Evolutionary conservation across 2,329 filamentous ascomycete species (phyloP).

Genomic region (Sporothrix sp.): DNA sequence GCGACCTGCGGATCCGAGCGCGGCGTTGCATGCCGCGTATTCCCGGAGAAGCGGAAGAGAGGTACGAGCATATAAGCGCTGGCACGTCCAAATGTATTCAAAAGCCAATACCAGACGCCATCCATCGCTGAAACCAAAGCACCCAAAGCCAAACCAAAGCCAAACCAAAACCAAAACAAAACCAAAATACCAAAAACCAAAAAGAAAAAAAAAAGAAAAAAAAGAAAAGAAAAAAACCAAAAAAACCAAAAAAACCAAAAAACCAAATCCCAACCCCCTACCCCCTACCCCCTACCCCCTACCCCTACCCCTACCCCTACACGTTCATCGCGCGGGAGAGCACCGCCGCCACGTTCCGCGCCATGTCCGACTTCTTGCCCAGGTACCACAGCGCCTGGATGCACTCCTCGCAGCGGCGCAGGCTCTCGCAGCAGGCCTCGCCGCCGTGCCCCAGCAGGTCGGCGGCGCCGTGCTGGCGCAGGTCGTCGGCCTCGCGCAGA

Average conservation of each 20-base stretch:
- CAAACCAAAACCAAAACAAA: neutral
- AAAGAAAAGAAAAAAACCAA: neutral
- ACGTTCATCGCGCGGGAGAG: conserved; percentile 57
- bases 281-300: too few species aligned
- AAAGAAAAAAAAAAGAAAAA: too few species aligned
- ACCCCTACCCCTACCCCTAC: too few species aligned
- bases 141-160: neutral
- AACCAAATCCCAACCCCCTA: too few species aligned
- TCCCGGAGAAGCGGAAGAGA: too few species aligned
- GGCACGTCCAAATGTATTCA: too few species aligned
- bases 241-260: neutral
- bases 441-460: conserved; percentile 21
- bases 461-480: conserved; percentile 19
- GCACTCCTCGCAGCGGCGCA: conserved; percentile 36
- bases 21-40: too few species aligned
- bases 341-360: conserved; percentile 36
- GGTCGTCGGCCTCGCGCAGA: conserved; percentile 28
- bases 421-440: conserved; percentile 20
- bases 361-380: conserved; percentile 45
- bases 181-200: too few species aligned
- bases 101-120: too few species aligned
- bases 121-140: neutral
- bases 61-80: too few species aligned
- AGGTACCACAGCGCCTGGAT: conserved; percentile 44
- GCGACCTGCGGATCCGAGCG: too few species aligned